Percentiles rank a stretch among this genome's conserved stretches.
Evolutionary conservation across 345 rosid genomes (phyloP).

Genomic region (Hevea brasiliensis): DNA sequence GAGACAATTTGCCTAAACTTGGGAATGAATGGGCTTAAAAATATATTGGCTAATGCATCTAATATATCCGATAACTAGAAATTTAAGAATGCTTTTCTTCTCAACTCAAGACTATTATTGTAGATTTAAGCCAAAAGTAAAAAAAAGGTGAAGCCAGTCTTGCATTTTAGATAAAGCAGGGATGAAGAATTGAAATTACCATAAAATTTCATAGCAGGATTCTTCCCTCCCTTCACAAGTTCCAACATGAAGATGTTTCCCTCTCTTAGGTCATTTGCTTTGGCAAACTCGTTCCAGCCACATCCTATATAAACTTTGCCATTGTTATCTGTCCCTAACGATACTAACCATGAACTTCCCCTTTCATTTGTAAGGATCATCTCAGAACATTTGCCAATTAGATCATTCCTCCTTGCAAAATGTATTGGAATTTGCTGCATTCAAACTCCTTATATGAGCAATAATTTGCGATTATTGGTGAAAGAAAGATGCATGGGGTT

Average conservation of each 20-base stretch:
- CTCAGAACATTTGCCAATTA: neutral
- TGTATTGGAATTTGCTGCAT: constrained; percentile 18
- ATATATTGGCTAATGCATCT: too few species aligned
- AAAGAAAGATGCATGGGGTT: neutral
- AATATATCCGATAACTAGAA: too few species aligned
- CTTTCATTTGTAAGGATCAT: constrained; percentile 15
- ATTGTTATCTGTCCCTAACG: neutral
- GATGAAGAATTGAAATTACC: neutral
- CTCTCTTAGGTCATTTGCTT: constrained; percentile 3
- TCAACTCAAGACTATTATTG: too few species aligned
- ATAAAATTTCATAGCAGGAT: constrained; percentile 3
- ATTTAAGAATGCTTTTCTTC: neutral
- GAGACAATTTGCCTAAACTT: too few species aligned
- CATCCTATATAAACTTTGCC: neutral
- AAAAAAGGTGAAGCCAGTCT: too few species aligned
- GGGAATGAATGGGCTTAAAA: too few species aligned
- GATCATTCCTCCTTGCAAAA: neutral
- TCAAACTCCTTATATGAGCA: neutral
- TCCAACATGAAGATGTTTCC: constrained; percentile 14
- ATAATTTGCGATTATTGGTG: neutral
- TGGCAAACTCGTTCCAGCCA: constrained; percentile 7
- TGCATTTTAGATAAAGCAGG: neutral
- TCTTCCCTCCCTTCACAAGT: constrained; percentile 8
- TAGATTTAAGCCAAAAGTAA: too few species aligned
- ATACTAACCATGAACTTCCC: constrained; percentile 9